A percentile compares a stretch with the other conserved stretches of the same genome.
These are phyloP conservation scores for Microbotryum lychnidis-dioicae DNA, from an alignment of 1,284 basidiomycete genomes.

Conservation along the genomic window DNA sequence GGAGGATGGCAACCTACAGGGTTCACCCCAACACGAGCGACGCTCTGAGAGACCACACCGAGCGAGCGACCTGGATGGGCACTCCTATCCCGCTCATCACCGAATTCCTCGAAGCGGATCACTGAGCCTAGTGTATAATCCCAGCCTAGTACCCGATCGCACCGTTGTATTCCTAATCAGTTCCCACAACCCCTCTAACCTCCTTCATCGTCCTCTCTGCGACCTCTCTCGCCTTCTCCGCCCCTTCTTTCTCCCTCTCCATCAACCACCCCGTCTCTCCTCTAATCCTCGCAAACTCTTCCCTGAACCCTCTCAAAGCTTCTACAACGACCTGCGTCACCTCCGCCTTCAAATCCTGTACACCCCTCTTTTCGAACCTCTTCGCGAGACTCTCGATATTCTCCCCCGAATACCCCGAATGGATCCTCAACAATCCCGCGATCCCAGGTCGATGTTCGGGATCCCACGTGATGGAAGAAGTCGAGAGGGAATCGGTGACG, in stretches of 20 bases:
- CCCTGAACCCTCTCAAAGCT: slow-evolving; percentile 59
- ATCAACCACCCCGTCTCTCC: slow-evolving; percentile 57
- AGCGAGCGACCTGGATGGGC: slow-evolving; percentile 62
- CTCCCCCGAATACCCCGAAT: slow-evolving; percentile 50
- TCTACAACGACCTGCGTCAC: slow-evolving; percentile 66
- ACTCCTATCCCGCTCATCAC: slow-evolving; percentile 50
- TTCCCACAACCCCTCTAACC: slow-evolving; percentile 60
- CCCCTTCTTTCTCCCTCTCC: slow-evolving; percentile 58
- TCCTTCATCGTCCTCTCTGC: slow-evolving; percentile 59
- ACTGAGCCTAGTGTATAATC: too few species aligned
- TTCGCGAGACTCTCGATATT: slow-evolving; percentile 48
- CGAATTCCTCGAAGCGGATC: too few species aligned
- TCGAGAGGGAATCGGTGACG: slow-evolving; percentile 67
- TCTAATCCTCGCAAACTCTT: slow-evolving; percentile 58
- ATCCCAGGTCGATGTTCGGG: slow-evolving; percentile 67
- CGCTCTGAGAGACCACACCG: slow-evolving; percentile 54
- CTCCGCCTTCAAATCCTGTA: slow-evolving; percentile 57
- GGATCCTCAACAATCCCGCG: slow-evolving; percentile 69
- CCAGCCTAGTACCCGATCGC: too few species aligned
- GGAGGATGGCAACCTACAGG: slow-evolving; percentile 39
- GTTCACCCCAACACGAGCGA: slow-evolving; percentile 65
- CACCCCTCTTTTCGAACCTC: slow-evolving; percentile 55
- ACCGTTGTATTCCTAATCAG: background rate
- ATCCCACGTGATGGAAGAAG: slow-evolving; percentile 61
- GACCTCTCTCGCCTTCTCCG: slow-evolving; percentile 53